Evolutionary conservation across 176 grass and related monocot species (phyloP).

Genomic region (Oryza nivara): DNA sequence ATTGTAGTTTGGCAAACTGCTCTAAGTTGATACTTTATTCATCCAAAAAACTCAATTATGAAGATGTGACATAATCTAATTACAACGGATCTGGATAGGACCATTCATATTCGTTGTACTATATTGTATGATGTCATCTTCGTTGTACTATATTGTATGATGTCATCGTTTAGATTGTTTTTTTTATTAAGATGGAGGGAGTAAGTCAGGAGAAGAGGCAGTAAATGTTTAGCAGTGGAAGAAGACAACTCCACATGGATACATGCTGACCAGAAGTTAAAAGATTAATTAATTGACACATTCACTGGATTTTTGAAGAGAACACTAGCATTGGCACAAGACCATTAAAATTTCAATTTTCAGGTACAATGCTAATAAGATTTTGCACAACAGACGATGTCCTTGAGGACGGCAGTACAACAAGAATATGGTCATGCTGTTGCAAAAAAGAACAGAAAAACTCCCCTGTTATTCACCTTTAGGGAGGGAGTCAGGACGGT

Average conservation of each 20-base stretch:
- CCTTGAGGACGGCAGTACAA: conserved; percentile 3
- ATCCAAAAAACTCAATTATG: too few species aligned
- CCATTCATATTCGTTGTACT: too few species aligned
- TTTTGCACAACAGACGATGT: conserved; percentile 21
- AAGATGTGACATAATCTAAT: too few species aligned
- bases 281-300: background rate
- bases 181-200: too few species aligned
- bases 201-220: too few species aligned
- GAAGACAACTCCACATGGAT: background rate
- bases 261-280: too few species aligned
- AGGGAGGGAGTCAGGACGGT: background rate
- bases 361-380: background rate
- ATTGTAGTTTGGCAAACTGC: too few species aligned
- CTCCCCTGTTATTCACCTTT: conserved; percentile 29
- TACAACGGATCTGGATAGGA: too few species aligned
- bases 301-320: background rate
- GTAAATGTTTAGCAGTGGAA: background rate
- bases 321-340: background rate
- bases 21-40: too few species aligned
- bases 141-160: too few species aligned
- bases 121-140: too few species aligned
- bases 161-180: too few species aligned
- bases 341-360: conserved; percentile 24
- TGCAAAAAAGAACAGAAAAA: background rate
- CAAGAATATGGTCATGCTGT: background rate